Evolutionary conservation across 2,329 filamentous ascomycete genomes (phyloP), one percentile per base, ranked within the genome.

Genomic region (Calonectria multiphialidica): DNA sequence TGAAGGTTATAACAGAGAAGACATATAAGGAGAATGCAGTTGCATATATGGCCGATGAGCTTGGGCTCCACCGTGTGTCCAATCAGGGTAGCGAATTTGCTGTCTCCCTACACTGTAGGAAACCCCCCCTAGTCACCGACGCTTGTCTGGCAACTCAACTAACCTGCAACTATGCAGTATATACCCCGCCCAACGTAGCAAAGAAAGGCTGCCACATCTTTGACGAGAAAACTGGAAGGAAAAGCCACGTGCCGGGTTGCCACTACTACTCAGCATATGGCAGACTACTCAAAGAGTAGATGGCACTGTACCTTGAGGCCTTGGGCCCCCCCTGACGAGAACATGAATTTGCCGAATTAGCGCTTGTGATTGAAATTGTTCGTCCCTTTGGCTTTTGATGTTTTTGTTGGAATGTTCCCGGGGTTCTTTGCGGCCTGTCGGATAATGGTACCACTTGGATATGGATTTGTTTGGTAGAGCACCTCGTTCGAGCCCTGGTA

Each of bases 11-110:
- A 75, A 92, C 90, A 53, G 90, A 94, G 79, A 94, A 90, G 45
- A 89, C 88, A 49, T 94, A 95, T 80, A 85, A 87, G 62, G 88
- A 93, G 80, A 93, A 96, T 75, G 87, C 93, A 74, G 95, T 98
- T 45, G 93, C 95, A 10, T 98, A 98, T 83, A 98, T 98, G 93
- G 94, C 94, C 45, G 96, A 98, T 82, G 91, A 95, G 85, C 91
- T 98, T 33, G 96, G 96, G 23, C 87, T 98, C 49, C 96, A 98
- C 84, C 91, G 92, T 66, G 93, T 98, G 72, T 91, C 90, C 76
- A 98, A 98, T 83, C 90, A 90, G 30, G 91, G 94, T 59, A 88
- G 90, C 78, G 90, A 95, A 81, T 92, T 93, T 80, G 96, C 95
- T 75, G 92, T 98, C 61, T 98, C 95, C 69, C 86, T 98, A 75